These are phyloP conservation scores for Colletotrichum kahawae DNA, from an alignment of 2,329 filamentous ascomycete species.

Conservation along the genomic window DNA sequence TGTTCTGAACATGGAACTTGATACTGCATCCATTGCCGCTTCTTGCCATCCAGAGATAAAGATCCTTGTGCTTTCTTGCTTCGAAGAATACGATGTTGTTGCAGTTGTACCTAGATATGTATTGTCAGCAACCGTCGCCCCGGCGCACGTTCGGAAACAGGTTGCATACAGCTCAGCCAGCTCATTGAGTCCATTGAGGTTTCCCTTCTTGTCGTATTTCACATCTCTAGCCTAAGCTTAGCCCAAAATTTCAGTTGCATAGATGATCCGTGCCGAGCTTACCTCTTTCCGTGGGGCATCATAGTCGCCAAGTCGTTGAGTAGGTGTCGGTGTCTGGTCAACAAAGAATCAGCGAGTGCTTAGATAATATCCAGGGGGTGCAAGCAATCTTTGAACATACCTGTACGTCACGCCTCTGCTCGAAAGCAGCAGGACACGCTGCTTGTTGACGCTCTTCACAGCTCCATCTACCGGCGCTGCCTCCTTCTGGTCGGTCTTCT, in stretches of 20 bases:
- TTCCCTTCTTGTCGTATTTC: constrained; percentile 96
- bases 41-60: constrained; percentile 86
- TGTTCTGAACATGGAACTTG: constrained; percentile 79
- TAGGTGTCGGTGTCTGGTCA: constrained; percentile 83
- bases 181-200: constrained; percentile 82
- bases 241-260: background rate
- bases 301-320: constrained; percentile 87
- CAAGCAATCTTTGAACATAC: constrained; percentile 47
- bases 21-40: constrained; percentile 55
- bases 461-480: constrained; percentile 54
- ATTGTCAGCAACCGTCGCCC: background rate
- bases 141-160: background rate
- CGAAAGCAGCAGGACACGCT: constrained; percentile 86
- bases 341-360: background rate
- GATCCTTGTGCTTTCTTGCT: constrained; percentile 89
- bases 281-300: constrained; percentile 88
- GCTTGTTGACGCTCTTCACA: constrained; percentile 63
- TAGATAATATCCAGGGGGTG: background rate
- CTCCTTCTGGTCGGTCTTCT: constrained; percentile 54
- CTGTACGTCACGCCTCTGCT: constrained; percentile 91
- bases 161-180: constrained; percentile 65
- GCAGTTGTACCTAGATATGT: background rate
- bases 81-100: constrained; percentile 72
- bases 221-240: constrained; percentile 53
- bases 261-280: background rate